Evolutionary conservation across 202 grass and related monocot species (phyloP), one percentile per base, ranked within the genome.

Genomic region (Dendrocalamus latiflorus): DNA sequence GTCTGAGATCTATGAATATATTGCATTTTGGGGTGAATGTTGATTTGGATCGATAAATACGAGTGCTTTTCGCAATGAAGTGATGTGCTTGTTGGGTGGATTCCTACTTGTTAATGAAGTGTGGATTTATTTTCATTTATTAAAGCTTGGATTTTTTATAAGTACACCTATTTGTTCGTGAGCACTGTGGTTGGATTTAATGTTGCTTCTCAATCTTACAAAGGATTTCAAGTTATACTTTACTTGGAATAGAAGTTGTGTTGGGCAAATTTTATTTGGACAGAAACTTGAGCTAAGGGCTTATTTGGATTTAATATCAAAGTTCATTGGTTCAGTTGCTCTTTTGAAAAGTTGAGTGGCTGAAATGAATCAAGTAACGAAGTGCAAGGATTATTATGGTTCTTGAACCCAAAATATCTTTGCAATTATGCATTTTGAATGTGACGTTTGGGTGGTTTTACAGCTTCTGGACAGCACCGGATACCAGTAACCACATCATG

Each of bases 381-480:
- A 42, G 30, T 50, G 42, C 14, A 89, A 44, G 16, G 49, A 30
- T 39, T 20, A 70, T 64, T 81, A 24, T 58, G 47, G 43, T 74
- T 74, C 24, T 37, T 78, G 53, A 67, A 68, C 56, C 44, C 50
- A 21, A 68, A 73, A 58, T 2, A 25, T 83, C 25, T 39, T 62
- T 83, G 5, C 4, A 69, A 21, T 67, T 24, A 38, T 57, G 26
- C 34, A 70, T 80, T 79, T 68, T 74, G 51, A 62, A 75, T 28
- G 6, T 49, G 25, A 68, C 54, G 72, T 77, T 47, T 53, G 30
- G 22, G 15, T 85, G 53, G 3, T 85, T 77, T 82, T 67, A 74
- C 83, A 99, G 96, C 55, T 92, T 99, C 75, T 94, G 91, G 93
- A 71, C 91, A 67, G 66, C 83, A 59, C 91, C 96, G 3, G 93